A percentile compares a stretch with the other conserved stretches of the same genome.
phyloP scores from a whole-genome alignment of 2,329 filamentous ascomycete species.

The Phyllosticta paracitricarpa region DNA sequence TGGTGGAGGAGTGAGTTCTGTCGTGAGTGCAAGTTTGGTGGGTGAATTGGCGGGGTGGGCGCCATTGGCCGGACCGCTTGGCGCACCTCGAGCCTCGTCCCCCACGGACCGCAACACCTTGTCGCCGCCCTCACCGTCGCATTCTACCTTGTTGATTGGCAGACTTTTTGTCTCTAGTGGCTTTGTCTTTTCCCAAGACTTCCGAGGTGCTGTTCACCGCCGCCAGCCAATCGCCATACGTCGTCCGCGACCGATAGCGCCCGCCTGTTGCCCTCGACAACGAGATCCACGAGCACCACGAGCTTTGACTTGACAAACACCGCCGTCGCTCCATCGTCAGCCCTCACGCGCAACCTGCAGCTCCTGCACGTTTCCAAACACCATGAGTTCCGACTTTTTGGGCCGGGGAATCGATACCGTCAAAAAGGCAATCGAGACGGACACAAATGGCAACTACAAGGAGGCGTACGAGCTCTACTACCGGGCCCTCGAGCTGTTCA shows the following conservation, averaged over 20 bases:
- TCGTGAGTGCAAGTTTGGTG: background rate
- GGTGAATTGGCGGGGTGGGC: background rate
- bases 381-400: conserved; percentile 94
- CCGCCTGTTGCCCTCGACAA: background rate
- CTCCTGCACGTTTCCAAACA: conserved; percentile 13
- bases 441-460: conserved; percentile 92
- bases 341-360: background rate
- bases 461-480: conserved; percentile 96
- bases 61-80: background rate
- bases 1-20: background rate
- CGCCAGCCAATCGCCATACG: background rate
- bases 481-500: conserved; percentile 90
- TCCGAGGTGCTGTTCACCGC: background rate
- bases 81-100: background rate
- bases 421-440: conserved; percentile 93
- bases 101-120: background rate
- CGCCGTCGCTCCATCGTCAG: background rate
- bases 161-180: background rate
- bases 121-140: background rate
- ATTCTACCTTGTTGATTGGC: background rate
- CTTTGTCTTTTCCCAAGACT: background rate
- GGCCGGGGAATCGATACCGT: conserved; percentile 94
- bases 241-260: background rate
- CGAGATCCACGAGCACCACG: background rate
- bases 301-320: background rate